Evolutionary conservation across 139 green algal genomes (phyloP), one percentile per base, ranked within the genome.

Genomic region (Chlamydomonas schloesseri): DNA sequence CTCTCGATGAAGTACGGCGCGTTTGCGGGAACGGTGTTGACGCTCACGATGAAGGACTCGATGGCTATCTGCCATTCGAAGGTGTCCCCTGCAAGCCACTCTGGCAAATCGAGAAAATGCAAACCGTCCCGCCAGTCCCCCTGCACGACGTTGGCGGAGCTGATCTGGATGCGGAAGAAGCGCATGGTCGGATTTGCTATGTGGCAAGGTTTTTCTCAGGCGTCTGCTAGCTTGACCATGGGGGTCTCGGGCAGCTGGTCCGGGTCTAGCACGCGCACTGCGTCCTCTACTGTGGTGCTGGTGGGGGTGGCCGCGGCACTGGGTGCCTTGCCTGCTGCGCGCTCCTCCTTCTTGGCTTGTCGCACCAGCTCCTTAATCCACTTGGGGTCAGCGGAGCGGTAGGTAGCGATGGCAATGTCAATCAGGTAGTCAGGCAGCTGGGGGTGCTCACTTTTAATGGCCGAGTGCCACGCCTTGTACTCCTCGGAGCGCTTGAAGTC

Each of bases 151-250:
- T 73, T n/a, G n/a, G n/a, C n/a, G n/a, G 68, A 73, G 68, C 68
- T 73, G 29, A 73, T n/a, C 68, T 73, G 68, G 68, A 73, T 50
- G 31, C 68, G 68, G 68, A 73, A 73, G 68, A 73, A 73, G 68
- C 68, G 68, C 68, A 73, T 73, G 68, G 68, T n/a, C 68, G 68
- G 42, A 50, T 65, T 73, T 73, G 68, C 68, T 73, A 73, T 73
- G 17, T 73, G 68, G 31, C 68, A 73, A 73, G 68, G 68, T 73
- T 73, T 73, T 73, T 73, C 68, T 73, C 31, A 73, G 31, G 68
- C 31, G 68, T 73, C 68, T 31, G 46, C 68, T 1, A 73, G 15
- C 68, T 73, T 73, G 68, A 50, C 31, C 68, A 73, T 50, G 68
- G 68, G 68, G 68, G 68, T 73, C 50, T 73, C 68, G 28, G 68